Conservation (phyloP, 441 rosid genomes). For the Omphalea diandra region DNA sequence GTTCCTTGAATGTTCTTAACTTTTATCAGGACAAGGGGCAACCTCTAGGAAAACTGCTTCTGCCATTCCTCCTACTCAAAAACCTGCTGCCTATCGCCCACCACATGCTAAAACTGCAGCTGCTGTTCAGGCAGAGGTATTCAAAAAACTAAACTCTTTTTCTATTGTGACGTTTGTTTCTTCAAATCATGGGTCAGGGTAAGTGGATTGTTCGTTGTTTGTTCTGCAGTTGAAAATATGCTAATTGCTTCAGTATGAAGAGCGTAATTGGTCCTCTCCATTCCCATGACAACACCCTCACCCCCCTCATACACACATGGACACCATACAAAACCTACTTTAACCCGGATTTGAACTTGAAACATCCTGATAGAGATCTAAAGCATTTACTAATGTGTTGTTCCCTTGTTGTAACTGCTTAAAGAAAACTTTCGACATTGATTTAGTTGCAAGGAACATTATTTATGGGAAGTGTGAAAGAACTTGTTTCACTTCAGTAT, state of each 20-base stretch:
- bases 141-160: conserved; percentile 3
- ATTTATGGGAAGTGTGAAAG: too few species aligned
- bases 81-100: conserved; percentile 94
- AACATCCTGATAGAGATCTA: background rate
- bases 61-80: conserved; percentile 44
- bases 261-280: background rate
- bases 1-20: conserved; percentile 16
- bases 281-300: background rate
- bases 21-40: conserved; percentile 61
- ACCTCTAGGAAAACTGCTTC: conserved; percentile 47
- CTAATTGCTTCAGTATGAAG: background rate
- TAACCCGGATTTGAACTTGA: too few species aligned
- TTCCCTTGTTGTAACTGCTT: background rate
- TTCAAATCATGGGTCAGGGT: background rate
- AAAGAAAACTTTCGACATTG: background rate
- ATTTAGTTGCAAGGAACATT: too few species aligned
- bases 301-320: too few species aligned
- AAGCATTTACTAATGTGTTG: background rate
- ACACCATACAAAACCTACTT: too few species aligned
- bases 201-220: background rate
- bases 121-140: conserved; percentile 82
- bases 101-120: conserved; percentile 89
- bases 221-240: background rate
- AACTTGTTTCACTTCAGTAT: background rate
- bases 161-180: background rate